Base-by-base conservation (phyloP, 179 eudicot genomes). In the Amaranthus tricolor region DNA sequence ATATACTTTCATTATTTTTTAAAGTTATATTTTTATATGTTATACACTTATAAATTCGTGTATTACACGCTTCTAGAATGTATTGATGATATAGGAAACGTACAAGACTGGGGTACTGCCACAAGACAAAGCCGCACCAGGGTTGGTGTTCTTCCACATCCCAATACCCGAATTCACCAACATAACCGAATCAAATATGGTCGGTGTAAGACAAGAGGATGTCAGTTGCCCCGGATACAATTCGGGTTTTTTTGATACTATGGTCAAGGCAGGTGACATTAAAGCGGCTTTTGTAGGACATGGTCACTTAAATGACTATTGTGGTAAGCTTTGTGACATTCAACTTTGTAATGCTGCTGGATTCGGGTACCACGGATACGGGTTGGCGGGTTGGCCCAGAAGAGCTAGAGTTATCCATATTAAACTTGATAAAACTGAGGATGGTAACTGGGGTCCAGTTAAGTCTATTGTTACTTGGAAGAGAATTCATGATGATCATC, bases 351-450 rank as follows among this genome's bases (percentile, higher is more conserved):
- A 82, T 74, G 88, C 79, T 70, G 93, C 90, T 13, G 93, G 91
- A 14, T 84, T 87, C 31, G 93, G 93, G 5, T 89, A 89, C 75
- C 91, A 87, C 80, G 93, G 90, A 11, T 89, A 89, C 66, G 93
- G 93, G 50, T 77, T 79, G 66, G 88, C 88, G 52, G 93, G 93
- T 19, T 89, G 93, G 93, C 56, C 84, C 15, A 81, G 91, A 72
- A 81, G 94, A 63, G 84, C 91, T 0, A 84, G 94, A 70, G 77
- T 89, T 72, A 87, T 89, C 62, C 83, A 86, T 9, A 87, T 84
- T 1, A 86, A 88, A 54, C 56, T 89, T 72, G 94, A 86, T 72
- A 89, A 82, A 74, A 77, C 82, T 31, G 67, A 70, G 20, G 74
- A 79, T 12, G 88, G 88, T 51, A 74, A 71, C n/a, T 89, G 94